Base-by-base conservation (phyloP, 2,329 filamentous ascomycete species). In the Colletotrichum musae region DNA sequence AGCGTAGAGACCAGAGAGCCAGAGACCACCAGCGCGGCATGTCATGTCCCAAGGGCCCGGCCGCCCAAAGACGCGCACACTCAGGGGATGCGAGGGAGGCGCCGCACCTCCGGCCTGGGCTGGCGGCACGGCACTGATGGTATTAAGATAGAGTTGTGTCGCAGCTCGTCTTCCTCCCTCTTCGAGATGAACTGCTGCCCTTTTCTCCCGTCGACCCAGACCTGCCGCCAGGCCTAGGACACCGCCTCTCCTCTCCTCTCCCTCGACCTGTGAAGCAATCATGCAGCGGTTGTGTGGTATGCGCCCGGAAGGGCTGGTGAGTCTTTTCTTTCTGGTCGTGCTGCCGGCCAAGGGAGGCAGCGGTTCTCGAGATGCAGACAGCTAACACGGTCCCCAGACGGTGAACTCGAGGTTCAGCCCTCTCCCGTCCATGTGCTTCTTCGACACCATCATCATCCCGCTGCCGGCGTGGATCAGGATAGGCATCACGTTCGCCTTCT, bases 341-440 rank as follows among this genome's bases (percentile, higher is more conserved):
- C 50, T 53, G 32, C 52, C 28, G 16, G 10, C 16, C 50, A 50
- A 50, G 28, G 41, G 56, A 24, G 36, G 47, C 36, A 52, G 28
- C 32, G 32, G 7, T 12, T 32, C 15, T 26, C 16, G 18, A 9
- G 13, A 18, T 26, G 45, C 32, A 16, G 47, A 4, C 24, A 26
- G 54, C 66, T 69, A 56, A 69, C 28, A 36, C 45, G 24, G 12
- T 7, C 5, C 18, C 47, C 16, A 70, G 68, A 58, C 65, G 45
- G 47, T 36, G 7, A 43, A 63, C 12, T 70, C 68, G 21, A 60
- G 53, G 43, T 71, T 67, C 32, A 43, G 61, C 16, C 71, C 72
- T 21, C 70, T 76, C 9, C 74, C 74, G 12, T 75, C 75, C 15
- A 74, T 73, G 48, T 77, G 75, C 70, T 75, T 75, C 64, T 76